These are phyloP conservation scores for Fusarium agapanthi DNA, from an alignment of 2,329 filamentous ascomycete species.

Conservation along the genomic window DNA sequence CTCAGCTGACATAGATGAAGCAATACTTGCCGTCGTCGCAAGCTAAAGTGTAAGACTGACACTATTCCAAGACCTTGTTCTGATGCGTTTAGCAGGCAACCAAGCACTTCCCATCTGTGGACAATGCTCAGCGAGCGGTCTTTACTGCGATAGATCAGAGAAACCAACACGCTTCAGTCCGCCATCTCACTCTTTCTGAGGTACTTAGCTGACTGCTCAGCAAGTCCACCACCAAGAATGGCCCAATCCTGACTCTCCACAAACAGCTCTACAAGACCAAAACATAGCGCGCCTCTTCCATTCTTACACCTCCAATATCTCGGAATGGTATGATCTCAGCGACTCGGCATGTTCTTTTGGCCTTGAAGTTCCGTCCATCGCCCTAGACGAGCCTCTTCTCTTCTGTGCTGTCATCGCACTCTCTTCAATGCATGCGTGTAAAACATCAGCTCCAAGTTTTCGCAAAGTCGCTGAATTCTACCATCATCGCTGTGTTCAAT, in stretches of 20 bases:
- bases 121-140: conserved; percentile 43
- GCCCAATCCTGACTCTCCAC: conserved; percentile 33
- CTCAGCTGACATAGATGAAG: conserved; percentile 22
- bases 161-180: conserved; percentile 25
- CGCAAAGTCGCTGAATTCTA: conserved; percentile 49
- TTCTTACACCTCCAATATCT: conserved; percentile 51
- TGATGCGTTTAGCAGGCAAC: conserved; percentile 41
- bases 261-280: conserved; percentile 42
- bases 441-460: conserved; percentile 42
- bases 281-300: conserved; percentile 49
- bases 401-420: conserved; percentile 57
- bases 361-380: conserved; percentile 46
- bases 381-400: conserved; percentile 52
- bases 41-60: conserved; percentile 45
- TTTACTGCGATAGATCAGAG: conserved; percentile 48
- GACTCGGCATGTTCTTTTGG: conserved; percentile 50
- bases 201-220: neutral
- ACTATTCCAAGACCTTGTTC: neutral
- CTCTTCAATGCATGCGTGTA: conserved; percentile 52
- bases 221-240: conserved; percentile 14
- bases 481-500: conserved; percentile 51
- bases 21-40: conserved; percentile 50
- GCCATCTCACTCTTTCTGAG: neutral
- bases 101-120: conserved; percentile 46
- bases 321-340: conserved; percentile 59